Conservation (phyloP, 1,284 basidiomycete genomes). For the Malassezia pachydermatis region DNA sequence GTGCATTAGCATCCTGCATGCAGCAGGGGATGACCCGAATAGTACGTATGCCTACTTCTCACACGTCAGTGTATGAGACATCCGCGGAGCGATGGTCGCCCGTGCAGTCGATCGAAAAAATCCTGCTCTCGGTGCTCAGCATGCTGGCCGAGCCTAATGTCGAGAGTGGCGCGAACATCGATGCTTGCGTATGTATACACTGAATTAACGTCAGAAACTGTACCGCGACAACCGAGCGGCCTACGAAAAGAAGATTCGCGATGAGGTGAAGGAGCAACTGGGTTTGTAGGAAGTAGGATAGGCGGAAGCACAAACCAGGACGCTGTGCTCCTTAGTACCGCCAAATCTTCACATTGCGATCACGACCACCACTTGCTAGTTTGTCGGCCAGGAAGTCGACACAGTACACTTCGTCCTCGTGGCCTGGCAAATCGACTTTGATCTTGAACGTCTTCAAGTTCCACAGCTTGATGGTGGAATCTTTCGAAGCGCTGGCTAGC, state of each 20-base stretch:
- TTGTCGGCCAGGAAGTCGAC: constrained; percentile 72
- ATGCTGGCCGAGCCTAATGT: constrained; percentile 99
- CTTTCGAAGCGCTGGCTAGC: constrained; percentile 86
- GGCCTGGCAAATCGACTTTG: constrained; percentile 82
- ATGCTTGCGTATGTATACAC: constrained; percentile 52
- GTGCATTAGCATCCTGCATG: constrained; percentile 96
- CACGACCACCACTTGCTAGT: constrained; percentile 79
- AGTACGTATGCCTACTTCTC: constrained; percentile 20
- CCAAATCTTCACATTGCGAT: constrained; percentile 56
- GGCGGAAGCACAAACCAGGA: background rate
- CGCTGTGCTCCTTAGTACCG: constrained; percentile 11
- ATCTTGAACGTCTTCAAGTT: constrained; percentile 57
- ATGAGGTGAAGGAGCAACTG: constrained; percentile 40
- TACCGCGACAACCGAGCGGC: constrained; percentile 40
- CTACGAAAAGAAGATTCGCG: constrained; percentile 42
- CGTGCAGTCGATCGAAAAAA: constrained; percentile 92
- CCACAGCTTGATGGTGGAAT: constrained; percentile 63
- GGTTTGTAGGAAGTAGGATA: constrained; percentile 26
- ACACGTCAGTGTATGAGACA: constrained; percentile 59
- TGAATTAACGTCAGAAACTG: constrained; percentile 30
- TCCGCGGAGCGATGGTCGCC: constrained; percentile 97
- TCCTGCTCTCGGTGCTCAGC: constrained; percentile 77
- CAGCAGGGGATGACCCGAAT: constrained; percentile 76
- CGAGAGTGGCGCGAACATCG: constrained; percentile 94
- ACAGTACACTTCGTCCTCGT: constrained; percentile 96